Conservation (phyloP, 1,139 yeast genomes). For the Blastobotrys apis region DNA sequence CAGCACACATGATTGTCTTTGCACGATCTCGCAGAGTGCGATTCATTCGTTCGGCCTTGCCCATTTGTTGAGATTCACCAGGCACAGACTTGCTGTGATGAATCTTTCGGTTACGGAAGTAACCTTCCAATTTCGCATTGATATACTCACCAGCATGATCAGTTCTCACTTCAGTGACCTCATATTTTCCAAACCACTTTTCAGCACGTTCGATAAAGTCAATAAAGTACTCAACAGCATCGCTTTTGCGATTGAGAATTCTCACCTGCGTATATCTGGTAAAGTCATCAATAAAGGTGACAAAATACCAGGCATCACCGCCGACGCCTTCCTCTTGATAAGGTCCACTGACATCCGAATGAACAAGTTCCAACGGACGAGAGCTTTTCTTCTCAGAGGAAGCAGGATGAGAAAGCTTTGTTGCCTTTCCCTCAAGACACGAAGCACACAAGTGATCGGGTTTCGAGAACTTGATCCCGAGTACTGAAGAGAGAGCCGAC, state of each 20-base stretch:
- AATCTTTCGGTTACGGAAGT: not conserved
- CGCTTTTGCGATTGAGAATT: not conserved
- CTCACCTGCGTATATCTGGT: not conserved
- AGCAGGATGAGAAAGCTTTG: not conserved
- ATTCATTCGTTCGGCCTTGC: slow-evolving; percentile 2
- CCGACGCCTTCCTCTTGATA: not conserved
- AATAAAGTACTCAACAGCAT: not conserved
- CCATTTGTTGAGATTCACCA: not conserved
- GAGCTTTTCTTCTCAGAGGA: not conserved
- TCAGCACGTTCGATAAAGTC: not conserved
- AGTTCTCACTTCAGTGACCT: not conserved
- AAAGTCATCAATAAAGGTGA: not conserved
- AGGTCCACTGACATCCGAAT: not conserved
- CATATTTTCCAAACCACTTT: too few species aligned
- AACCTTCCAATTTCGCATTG: not conserved
- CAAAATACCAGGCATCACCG: slow-evolving; percentile 1
- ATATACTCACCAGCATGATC: slow-evolving; percentile 3
- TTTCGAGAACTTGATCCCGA: too few species aligned
- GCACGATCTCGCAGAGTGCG: slow-evolving; percentile 1
- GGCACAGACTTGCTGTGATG: not conserved
- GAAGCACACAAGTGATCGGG: not conserved
- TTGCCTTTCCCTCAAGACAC: not conserved
- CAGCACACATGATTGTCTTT: not conserved
- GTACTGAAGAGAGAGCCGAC: too few species aligned
- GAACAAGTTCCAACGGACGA: slow-evolving; percentile 1